These are phyloP conservation scores for Platanus orientalis DNA, from an alignment of 164 flowering plant species.

Conservation along the genomic window DNA sequence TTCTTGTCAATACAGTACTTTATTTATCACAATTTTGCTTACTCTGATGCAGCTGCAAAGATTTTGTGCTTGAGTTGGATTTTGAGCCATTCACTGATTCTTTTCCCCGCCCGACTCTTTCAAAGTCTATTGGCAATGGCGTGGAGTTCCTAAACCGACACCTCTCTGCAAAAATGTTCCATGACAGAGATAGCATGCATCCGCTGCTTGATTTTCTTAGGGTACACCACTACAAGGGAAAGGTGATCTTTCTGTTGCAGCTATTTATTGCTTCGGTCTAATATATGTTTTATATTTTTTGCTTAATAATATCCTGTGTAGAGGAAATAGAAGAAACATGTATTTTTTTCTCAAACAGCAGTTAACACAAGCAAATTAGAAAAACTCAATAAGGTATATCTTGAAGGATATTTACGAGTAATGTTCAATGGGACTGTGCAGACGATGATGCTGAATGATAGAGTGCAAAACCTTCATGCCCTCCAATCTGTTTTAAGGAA, in stretches of 20 bases:
- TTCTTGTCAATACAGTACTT: not conserved
- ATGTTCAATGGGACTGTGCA: too few species aligned
- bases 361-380: not conserved
- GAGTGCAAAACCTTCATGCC: conserved; percentile 8
- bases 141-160: conserved; percentile 36
- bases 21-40: not conserved
- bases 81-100: conserved; percentile 27
- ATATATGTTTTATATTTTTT: too few species aligned
- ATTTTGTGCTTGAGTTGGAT: not conserved
- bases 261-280: too few species aligned
- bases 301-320: too few species aligned
- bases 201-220: conserved; percentile 27
- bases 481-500: conserved; percentile 37
- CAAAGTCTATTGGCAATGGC: conserved; percentile 63
- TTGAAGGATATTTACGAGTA: too few species aligned
- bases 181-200: conserved; percentile 2
- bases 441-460: conserved; percentile 44
- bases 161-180: conserved; percentile 34
- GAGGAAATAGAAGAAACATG: not conserved
- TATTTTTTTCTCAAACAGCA: too few species aligned
- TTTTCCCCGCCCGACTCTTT: conserved; percentile 33
- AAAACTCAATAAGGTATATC: too few species aligned
- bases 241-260: not conserved
- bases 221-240: conserved; percentile 9
- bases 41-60: not conserved